Evolutionary conservation across 1,284 basidiomycete species (phyloP).

Genomic region (Pyrrhoderma lamaoense): DNA sequence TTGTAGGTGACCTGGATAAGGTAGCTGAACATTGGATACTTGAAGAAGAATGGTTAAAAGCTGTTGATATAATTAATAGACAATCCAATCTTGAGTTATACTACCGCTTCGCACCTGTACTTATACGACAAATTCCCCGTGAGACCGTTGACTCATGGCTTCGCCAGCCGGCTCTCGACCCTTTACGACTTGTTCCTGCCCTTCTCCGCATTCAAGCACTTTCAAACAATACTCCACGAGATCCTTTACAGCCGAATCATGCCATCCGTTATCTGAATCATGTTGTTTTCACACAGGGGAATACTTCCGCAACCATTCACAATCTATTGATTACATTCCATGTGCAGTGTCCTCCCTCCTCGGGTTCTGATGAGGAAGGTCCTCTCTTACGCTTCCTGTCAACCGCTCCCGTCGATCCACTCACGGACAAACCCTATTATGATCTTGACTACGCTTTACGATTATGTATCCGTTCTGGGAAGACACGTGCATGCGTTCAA

Average conservation of each 20-base stretch:
- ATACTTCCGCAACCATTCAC: constrained; percentile 83
- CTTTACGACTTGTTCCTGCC: constrained; percentile 84
- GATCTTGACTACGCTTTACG: constrained; percentile 96
- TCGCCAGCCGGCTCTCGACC: constrained; percentile 72
- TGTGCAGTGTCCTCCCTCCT: constrained; percentile 41
- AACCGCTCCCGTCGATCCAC: constrained; percentile 75
- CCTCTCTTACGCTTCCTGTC: constrained; percentile 82
- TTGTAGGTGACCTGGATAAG: constrained; percentile 75
- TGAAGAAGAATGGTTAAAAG: constrained; percentile 88
- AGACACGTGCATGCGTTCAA: constrained; percentile 88
- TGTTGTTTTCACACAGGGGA: constrained; percentile 73
- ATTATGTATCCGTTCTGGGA: constrained; percentile 76
- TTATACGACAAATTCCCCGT: constrained; percentile 82
- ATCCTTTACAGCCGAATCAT: constrained; percentile 71
- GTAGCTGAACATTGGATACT: constrained; percentile 92
- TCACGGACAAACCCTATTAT: constrained; percentile 86
- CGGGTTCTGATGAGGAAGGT: constrained; percentile 56
- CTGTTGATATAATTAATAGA: constrained; percentile 79
- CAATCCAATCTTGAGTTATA: constrained; percentile 85
- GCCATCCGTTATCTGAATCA: constrained; percentile 85
- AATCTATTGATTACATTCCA: constrained; percentile 91
- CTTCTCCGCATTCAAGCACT: constrained; percentile 74
- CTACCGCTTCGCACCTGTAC: constrained; percentile 85
- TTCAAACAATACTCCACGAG: constrained; percentile 34
- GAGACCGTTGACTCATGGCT: constrained; percentile 92